These are phyloP conservation scores for Lentinus polychrous DNA, from an alignment of 1,284 basidiomycete genomes.

Conservation along the genomic window DNA sequence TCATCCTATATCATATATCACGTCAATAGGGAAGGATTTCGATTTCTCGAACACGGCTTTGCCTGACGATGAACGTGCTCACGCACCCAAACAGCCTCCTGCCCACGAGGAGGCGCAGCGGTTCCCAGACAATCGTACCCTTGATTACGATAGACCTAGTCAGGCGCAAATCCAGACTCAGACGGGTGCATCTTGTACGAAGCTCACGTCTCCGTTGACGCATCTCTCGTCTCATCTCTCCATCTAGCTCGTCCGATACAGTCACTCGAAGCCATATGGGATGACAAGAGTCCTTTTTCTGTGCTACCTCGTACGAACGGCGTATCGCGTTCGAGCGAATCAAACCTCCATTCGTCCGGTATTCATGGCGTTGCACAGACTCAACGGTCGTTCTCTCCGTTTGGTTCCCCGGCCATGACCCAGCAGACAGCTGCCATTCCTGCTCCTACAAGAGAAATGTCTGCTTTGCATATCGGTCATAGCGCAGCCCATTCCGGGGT, in stretches of 20 bases:
- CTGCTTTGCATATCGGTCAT: conserved; percentile 16
- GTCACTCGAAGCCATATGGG: conserved; percentile 71
- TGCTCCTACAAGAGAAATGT: neutral
- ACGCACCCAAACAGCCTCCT: neutral
- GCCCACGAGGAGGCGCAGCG: neutral
- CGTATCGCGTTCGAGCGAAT: conserved; percentile 13
- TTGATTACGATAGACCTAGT: conserved; percentile 6
- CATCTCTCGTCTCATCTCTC: conserved; percentile 25
- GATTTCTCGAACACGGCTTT: conserved; percentile 66
- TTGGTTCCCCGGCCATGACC: conserved; percentile 13
- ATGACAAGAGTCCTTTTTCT: conserved; percentile 70
- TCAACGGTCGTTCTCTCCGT: conserved; percentile 9
- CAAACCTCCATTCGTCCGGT: neutral
- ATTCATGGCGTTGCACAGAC: conserved; percentile 28
- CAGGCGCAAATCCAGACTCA: conserved; percentile 13
- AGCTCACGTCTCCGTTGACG: conserved; percentile 16
- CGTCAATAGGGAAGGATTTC: conserved; percentile 77
- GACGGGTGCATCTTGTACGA: conserved; percentile 25
- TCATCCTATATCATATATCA: conserved; percentile 3
- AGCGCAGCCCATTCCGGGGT: conserved; percentile 32
- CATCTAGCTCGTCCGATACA: conserved; percentile 31
- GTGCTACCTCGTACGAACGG: conserved; percentile 54
- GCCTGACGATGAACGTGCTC: conserved; percentile 23
- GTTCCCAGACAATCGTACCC: neutral
- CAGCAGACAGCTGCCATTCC: conserved; percentile 3